A percentile compares a stretch with the other conserved stretches of the same genome.
phyloP scores from a whole-genome alignment of 768 basidiomycete species.

The Phaffia tasmanica region DNA sequence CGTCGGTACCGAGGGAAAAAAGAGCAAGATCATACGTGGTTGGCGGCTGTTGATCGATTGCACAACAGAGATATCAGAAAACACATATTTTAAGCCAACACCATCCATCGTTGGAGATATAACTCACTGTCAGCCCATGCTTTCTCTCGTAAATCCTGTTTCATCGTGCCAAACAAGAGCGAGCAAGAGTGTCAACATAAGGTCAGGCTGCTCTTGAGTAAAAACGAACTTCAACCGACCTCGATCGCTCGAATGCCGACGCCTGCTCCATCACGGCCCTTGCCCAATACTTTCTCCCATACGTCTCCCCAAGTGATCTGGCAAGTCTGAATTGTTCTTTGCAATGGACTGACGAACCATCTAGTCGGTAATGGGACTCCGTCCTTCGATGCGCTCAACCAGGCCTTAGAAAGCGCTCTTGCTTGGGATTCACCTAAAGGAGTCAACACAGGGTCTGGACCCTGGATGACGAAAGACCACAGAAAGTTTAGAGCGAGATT shows the following conservation, averaged over 20 bases:
- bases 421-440: slow-evolving; percentile 12
- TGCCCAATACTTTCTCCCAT: slow-evolving; percentile 7
- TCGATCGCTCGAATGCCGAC: slow-evolving; percentile 6
- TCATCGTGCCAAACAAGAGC: background rate
- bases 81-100: background rate
- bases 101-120: background rate
- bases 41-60: too few species aligned
- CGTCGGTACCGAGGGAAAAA: too few species aligned
- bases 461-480: background rate
- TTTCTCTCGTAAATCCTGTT: slow-evolving; percentile 2
- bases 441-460: slow-evolving; percentile 10
- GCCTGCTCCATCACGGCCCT: background rate
- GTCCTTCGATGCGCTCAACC: slow-evolving; percentile 11
- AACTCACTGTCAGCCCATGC: background rate
- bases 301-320: slow-evolving; percentile 15
- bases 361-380: slow-evolving; percentile 14
- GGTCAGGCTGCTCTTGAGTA: background rate
- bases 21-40: too few species aligned
- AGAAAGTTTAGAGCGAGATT: too few species aligned
- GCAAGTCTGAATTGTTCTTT: slow-evolving; percentile 11
- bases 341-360: slow-evolving; percentile 6
- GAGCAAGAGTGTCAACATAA: background rate
- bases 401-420: slow-evolving; percentile 6
- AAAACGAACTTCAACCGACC: background rate
- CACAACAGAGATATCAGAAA: too few species aligned